Evolutionary conservation across 805 yeast species (phyloP).

Genomic region (Kazachstania africana): DNA sequence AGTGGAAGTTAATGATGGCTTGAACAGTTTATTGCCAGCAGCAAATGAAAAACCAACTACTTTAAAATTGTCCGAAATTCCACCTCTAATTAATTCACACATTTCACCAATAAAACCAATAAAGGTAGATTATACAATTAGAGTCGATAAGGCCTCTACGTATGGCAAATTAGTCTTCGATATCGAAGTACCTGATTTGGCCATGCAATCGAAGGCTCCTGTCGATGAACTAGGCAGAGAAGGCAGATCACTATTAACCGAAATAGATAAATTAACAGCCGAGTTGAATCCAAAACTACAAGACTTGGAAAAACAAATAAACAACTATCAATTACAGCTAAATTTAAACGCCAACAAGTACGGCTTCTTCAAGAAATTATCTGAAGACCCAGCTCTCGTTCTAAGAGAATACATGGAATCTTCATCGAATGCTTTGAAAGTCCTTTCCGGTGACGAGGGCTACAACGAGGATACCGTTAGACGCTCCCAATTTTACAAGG

Average conservation of each 20-base stretch:
- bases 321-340: slow-evolving; percentile 37
- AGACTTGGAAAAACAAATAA: slow-evolving; percentile 33
- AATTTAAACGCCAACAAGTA: slow-evolving; percentile 50
- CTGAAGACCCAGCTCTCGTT: slow-evolving; percentile 68
- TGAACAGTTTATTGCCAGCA: slow-evolving; percentile 31
- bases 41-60: slow-evolving; percentile 3
- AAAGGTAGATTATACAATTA: slow-evolving; percentile 58
- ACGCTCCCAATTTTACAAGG: slow-evolving; percentile 60
- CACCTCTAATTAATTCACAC: slow-evolving; percentile 35
- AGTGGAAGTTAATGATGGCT: slow-evolving; percentile 38
- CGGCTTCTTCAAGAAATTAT: slow-evolving; percentile 63
- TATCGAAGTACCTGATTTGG: slow-evolving; percentile 41
- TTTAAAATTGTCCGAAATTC: slow-evolving; percentile 40
- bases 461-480: slow-evolving; percentile 83
- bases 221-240: slow-evolving; percentile 18
- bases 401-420: slow-evolving; percentile 64
- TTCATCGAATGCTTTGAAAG: slow-evolving; percentile 75
- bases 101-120: slow-evolving; percentile 73
- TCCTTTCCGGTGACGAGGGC: slow-evolving; percentile 81
- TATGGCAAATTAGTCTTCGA: slow-evolving; percentile 75
- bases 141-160: slow-evolving; percentile 66
- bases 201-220: slow-evolving; percentile 1
- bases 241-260: slow-evolving; percentile 20
- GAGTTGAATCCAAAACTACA: slow-evolving; percentile 30
- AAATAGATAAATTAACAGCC: slow-evolving; percentile 20